phyloP scores from a whole-genome alignment of 148 eudicot species.

The Drosera capensis region DNA sequence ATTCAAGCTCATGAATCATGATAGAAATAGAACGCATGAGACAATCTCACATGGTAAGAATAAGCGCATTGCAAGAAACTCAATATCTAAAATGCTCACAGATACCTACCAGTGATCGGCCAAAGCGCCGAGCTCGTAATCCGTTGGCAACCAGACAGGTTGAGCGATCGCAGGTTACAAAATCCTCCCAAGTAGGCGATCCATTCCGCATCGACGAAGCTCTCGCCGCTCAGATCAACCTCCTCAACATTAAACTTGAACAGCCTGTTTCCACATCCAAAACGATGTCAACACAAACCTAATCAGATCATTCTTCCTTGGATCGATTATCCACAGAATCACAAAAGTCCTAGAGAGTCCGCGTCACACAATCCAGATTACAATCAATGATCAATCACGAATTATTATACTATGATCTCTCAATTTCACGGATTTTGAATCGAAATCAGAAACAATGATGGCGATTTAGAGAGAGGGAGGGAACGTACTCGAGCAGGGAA shows the following conservation, averaged over 20 bases:
- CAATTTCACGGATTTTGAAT: background rate
- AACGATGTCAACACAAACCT: background rate
- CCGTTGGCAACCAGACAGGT: constrained; percentile 51
- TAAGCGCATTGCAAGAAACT: background rate
- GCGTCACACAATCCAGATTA: background rate
- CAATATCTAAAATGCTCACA: background rate
- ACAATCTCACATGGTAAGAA: background rate
- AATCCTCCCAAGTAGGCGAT: constrained; percentile 79
- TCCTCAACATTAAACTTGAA: constrained; percentile 60
- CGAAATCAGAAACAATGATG: background rate
- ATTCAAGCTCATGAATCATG: too few species aligned
- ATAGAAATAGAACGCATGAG: background rate
- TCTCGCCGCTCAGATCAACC: constrained; percentile 63
- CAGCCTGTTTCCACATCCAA: constrained; percentile 21
- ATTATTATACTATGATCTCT: background rate
- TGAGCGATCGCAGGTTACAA: constrained; percentile 40
- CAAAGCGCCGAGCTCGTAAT: constrained; percentile 69
- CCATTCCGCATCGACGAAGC: constrained; percentile 83
- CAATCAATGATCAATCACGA: background rate
- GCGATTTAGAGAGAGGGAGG: background rate
- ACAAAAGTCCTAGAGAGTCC: too few species aligned
- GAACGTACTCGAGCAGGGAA: constrained; percentile 62
- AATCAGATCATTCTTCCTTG: background rate
- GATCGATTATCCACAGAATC: too few species aligned
- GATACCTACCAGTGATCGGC: constrained; percentile 46